A percentile compares a stretch with the other conserved stretches of the same genome.
Conservation (phyloP, 176 grass and related monocot genomes). For the Dactylis glomerata region DNA sequence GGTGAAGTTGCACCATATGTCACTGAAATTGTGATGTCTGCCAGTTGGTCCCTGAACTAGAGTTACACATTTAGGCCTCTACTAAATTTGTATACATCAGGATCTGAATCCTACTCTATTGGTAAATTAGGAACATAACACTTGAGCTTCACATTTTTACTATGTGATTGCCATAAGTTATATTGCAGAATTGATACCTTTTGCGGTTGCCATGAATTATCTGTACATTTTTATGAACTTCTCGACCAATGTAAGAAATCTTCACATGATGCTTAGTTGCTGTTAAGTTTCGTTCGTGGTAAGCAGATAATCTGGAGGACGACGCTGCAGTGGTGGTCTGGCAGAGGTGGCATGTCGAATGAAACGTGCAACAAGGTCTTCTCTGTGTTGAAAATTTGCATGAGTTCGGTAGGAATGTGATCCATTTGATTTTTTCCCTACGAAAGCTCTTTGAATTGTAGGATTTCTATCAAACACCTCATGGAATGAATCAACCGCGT, state of each 20-base stretch:
- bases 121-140: background rate
- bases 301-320: background rate
- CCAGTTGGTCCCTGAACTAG: background rate
- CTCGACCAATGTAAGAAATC: background rate
- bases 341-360: background rate
- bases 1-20: background rate
- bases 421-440: too few species aligned
- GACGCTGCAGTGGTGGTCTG: background rate
- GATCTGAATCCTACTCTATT: background rate
- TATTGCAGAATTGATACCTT: background rate
- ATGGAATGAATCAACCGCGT: too few species aligned
- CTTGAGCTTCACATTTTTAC: background rate
- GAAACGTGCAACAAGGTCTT: too few species aligned
- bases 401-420: too few species aligned
- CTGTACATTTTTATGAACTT: background rate
- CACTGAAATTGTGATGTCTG: background rate
- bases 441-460: too few species aligned
- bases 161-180: background rate
- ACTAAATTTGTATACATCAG: background rate
- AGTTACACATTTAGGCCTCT: background rate
- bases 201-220: background rate
- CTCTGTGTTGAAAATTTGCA: too few species aligned
- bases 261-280: background rate
- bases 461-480: too few species aligned
- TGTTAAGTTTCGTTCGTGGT: background rate